Percentiles rank a stretch among this genome's conserved stretches.
Evolutionary conservation across 179 eudicot genomes (phyloP).

Genomic region (Patellifolia procumbens): DNA sequence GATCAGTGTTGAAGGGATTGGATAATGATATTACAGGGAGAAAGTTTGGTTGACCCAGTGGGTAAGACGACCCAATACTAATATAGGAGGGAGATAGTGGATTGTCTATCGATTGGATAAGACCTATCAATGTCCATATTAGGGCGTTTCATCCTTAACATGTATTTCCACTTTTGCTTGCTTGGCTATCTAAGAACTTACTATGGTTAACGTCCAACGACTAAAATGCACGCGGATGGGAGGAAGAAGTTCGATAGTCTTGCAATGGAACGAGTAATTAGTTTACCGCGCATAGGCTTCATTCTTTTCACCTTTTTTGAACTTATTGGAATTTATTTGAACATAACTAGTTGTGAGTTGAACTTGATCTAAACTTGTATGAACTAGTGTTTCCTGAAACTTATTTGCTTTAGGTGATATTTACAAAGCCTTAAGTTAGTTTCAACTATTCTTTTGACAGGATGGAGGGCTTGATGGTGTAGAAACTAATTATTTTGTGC

Average conservation of each 20-base stretch:
- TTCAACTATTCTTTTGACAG: constrained; percentile 37
- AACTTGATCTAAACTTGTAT: background rate
- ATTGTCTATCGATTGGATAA: too few relatives aligned
- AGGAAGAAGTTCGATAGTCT: background rate
- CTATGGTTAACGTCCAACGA: too few relatives aligned
- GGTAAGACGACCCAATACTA: too few relatives aligned
- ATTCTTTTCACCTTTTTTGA: too few relatives aligned
- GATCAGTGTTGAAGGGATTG: constrained; percentile 1
- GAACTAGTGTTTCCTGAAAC: background rate
- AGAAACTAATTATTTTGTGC: constrained; percentile 80
- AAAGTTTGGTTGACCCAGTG: too few relatives aligned
- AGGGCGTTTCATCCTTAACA: background rate
- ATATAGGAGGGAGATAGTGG: too few relatives aligned
- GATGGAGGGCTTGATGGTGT: constrained; percentile 58
- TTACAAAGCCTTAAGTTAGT: background rate
- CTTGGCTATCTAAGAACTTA: background rate
- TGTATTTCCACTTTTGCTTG: background rate
- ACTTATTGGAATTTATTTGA: background rate
- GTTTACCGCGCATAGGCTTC: background rate
- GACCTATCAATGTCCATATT: too few relatives aligned
- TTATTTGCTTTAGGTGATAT: too few relatives aligned
- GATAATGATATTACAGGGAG: background rate
- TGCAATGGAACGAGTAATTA: background rate
- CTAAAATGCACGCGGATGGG: background rate
- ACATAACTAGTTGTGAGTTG: background rate